Conservation (phyloP, 495 filamentous ascomycete species). For the Aspergillus sparsus region DNA sequence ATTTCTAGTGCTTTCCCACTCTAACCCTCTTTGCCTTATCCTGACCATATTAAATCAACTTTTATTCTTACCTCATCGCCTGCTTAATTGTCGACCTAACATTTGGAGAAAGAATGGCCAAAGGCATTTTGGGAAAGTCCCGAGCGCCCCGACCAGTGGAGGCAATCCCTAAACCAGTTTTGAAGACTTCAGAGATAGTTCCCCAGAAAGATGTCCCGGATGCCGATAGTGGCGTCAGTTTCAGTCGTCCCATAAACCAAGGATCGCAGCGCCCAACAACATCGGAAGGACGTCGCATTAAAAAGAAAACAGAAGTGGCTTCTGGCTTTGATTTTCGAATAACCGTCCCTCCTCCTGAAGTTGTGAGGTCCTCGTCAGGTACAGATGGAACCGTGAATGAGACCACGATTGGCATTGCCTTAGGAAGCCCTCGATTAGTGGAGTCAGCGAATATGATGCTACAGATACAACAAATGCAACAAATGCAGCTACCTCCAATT, state of each 20-base stretch:
- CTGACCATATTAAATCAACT: slow-evolving; percentile 16
- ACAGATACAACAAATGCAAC: slow-evolving; percentile 29
- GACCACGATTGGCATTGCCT: slow-evolving; percentile 53
- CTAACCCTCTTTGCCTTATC: not conserved
- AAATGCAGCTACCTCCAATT: slow-evolving; percentile 12
- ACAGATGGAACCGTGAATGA: slow-evolving; percentile 26
- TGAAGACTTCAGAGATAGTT: slow-evolving; percentile 38
- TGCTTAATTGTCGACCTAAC: not conserved
- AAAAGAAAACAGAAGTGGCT: slow-evolving; percentile 21
- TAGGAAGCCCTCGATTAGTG: slow-evolving; percentile 54
- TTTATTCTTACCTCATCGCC: slow-evolving; percentile 16
- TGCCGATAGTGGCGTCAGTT: slow-evolving; percentile 16
- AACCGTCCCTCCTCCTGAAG: slow-evolving; percentile 35
- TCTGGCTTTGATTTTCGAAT: slow-evolving; percentile 44
- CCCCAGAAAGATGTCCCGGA: slow-evolving; percentile 37
- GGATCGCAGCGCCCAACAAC: slow-evolving; percentile 28
- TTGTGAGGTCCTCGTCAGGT: slow-evolving; percentile 18
- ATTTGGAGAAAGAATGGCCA: slow-evolving; percentile 27
- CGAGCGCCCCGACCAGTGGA: slow-evolving; percentile 28
- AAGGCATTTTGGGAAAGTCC: slow-evolving; percentile 35
- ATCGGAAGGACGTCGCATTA: slow-evolving; percentile 24
- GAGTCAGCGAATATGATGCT: slow-evolving; percentile 24
- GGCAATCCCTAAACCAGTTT: slow-evolving; percentile 36
- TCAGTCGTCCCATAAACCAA: slow-evolving; percentile 16
- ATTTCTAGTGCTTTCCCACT: slow-evolving; percentile 8